Evolutionary conservation across 2,329 filamentous ascomycete genomes (phyloP).

Genomic region (Tolypocladium pustulatum): DNA sequence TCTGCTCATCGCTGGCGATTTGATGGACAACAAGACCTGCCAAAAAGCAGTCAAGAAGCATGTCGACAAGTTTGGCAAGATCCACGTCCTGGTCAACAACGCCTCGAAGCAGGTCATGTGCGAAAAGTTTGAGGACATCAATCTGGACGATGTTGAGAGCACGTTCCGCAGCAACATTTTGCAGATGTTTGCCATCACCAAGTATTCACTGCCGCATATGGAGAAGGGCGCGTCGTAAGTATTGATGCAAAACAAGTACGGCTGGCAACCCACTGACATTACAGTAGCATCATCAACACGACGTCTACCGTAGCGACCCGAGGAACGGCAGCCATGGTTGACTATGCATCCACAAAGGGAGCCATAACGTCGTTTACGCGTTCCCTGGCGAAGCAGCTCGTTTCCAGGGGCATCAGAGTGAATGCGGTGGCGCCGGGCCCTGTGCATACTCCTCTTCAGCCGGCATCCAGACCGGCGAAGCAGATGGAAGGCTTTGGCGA

Average conservation of each 20-base stretch:
- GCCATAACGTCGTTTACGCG: constrained; percentile 46
- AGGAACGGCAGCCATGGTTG: constrained; percentile 37
- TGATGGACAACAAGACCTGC: constrained; percentile 39
- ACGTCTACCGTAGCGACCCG: constrained; percentile 44
- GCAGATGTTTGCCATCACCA: constrained; percentile 49
- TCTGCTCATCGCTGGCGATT: constrained; percentile 34
- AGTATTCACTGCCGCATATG: constrained; percentile 46
- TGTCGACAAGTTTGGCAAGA: constrained; percentile 32
- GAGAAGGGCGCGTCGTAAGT: constrained; percentile 32
- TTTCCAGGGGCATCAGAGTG: constrained; percentile 46
- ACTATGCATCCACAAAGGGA: constrained; percentile 48
- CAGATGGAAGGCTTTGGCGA: constrained; percentile 34
- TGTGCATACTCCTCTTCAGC: constrained; percentile 33
- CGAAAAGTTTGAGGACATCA: constrained; percentile 39
- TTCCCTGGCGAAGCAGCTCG: constrained; percentile 39
- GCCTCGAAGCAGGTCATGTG: constrained; percentile 46
- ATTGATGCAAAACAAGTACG: neutral
- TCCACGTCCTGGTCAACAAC: constrained; percentile 48
- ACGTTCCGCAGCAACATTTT: constrained; percentile 47
- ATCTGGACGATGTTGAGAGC: constrained; percentile 42
- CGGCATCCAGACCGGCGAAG: constrained; percentile 28
- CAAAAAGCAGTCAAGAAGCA: constrained; percentile 40
- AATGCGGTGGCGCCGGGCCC: constrained; percentile 34
- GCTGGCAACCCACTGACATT: neutral
- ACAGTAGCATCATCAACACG: constrained; percentile 43